phyloP scores from a whole-genome alignment of 2,329 filamentous ascomycete genomes.

The Epichloe typhina region DNA sequence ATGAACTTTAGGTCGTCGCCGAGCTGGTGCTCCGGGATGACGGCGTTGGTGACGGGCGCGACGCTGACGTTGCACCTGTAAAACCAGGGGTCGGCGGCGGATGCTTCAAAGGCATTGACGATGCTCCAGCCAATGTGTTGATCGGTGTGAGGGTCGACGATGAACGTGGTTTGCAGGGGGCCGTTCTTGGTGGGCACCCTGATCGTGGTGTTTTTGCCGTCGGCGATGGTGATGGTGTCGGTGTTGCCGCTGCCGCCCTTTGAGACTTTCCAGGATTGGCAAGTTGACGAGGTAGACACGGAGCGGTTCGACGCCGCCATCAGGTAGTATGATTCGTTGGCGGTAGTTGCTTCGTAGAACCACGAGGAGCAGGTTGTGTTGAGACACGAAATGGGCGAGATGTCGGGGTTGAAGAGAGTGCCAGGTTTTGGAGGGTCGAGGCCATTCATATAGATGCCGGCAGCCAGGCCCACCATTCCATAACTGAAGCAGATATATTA shows the following conservation, averaged over 20 bases:
- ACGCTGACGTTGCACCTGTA: slow-evolving; percentile 28
- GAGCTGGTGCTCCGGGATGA: slow-evolving; percentile 22
- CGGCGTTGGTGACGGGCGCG: slow-evolving; percentile 19
- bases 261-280: slow-evolving; percentile 18
- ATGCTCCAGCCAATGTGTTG: slow-evolving; percentile 15
- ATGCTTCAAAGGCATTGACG: slow-evolving; percentile 26
- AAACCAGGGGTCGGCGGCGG: slow-evolving; percentile 22
- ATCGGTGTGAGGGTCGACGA: slow-evolving; percentile 15
- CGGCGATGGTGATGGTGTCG: slow-evolving; percentile 15
- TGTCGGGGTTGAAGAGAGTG: slow-evolving; percentile 17
- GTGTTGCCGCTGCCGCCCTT: slow-evolving; percentile 18
- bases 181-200: slow-evolving; percentile 17
- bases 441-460: slow-evolving; percentile 7
- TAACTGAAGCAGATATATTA: background rate
- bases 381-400: slow-evolving; percentile 18
- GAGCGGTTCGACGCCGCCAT: slow-evolving; percentile 20
- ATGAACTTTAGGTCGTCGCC: slow-evolving; percentile 20
- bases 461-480: slow-evolving; percentile 11
- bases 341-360: slow-evolving; percentile 22
- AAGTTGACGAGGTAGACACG: slow-evolving; percentile 17
- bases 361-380: slow-evolving; percentile 19
- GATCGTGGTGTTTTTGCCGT: slow-evolving; percentile 11
- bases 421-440: slow-evolving; percentile 16
- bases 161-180: slow-evolving; percentile 23
- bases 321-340: slow-evolving; percentile 7